phyloP scores from a whole-genome alignment of 1,284 basidiomycete species.

The Cutaneotrichosporon daszewskae region DNA sequence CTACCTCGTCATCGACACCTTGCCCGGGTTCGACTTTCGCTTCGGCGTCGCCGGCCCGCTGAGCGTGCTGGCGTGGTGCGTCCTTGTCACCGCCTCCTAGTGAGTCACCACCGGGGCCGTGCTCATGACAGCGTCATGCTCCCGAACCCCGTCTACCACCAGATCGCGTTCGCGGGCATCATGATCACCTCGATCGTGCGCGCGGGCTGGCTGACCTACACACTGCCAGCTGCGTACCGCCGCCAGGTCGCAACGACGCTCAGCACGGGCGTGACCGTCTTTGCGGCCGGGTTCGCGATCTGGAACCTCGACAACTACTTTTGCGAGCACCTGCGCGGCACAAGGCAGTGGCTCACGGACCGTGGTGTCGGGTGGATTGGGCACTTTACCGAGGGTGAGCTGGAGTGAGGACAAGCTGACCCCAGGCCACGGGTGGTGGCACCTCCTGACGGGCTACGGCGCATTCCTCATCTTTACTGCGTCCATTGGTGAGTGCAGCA shows the following conservation, averaged over 20 bases:
- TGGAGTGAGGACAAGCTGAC: conserved; percentile 2
- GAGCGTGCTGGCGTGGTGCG: conserved; percentile 30
- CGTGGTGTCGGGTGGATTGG: conserved; percentile 27
- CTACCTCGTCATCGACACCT: conserved; percentile 40
- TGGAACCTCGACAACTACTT: conserved; percentile 56
- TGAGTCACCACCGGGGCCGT: conserved; percentile 23
- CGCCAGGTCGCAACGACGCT: conserved; percentile 29
- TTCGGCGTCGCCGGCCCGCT: conserved; percentile 33
- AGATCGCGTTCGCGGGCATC: conserved; percentile 51
- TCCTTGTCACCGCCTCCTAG: conserved; percentile 47
- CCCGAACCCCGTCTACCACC: conserved; percentile 54
- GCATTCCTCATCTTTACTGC: conserved; percentile 48
- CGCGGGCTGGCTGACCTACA: conserved; percentile 33
- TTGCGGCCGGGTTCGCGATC: conserved; percentile 48
- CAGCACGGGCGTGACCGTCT: conserved; percentile 35
- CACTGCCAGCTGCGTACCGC: conserved; percentile 23
- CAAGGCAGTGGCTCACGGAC: conserved; percentile 16
- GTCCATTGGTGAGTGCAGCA: conserved; percentile 35
- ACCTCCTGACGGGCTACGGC: conserved; percentile 52
- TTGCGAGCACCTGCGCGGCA: conserved; percentile 38
- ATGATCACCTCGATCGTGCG: conserved; percentile 38
- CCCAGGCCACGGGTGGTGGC: conserved; percentile 52
- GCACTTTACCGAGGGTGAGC: conserved; percentile 38
- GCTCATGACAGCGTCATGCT: conserved; percentile 41
- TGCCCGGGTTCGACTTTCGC: conserved; percentile 30